Base-by-base conservation (phyloP, 2,329 filamentous ascomycete species). In the Neurospora sp. region DNA sequence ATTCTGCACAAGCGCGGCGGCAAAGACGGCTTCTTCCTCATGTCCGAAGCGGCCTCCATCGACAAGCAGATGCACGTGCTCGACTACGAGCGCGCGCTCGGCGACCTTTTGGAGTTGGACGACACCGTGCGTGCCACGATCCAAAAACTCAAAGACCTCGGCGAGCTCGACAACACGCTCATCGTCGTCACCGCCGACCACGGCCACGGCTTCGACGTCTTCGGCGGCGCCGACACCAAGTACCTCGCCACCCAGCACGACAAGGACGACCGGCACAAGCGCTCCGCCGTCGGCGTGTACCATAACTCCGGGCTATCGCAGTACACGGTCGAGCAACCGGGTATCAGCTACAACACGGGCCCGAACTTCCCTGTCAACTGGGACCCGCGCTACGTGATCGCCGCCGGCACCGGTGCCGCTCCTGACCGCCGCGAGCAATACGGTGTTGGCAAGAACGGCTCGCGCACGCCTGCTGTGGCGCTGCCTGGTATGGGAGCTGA, bases 41-140 rank as follows among this genome's bases (percentile, higher is more conserved):
- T 96, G 92, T 89, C 89, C 12, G 92, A 96, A 80, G 92, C 90
- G 36, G 92, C 92, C 17, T 92, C 89, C 1, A 91, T 96, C 74
- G 92, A 96, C 82, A 96, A 96, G 85, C 90, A 92, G 85, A 96
- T 96, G 92, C 92, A 96, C 81, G 79, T 83, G 2, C 86, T 96
- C 23, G 92, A 96, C 82, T 96, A 96, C 78, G 91, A 96, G 81
- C 91, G 92, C 69, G 91, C 92, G 0, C 88, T 96, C 0, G 92
- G 91, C 69, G 92, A 96, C 75, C 87, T 96, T 1, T 87, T 96
- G 52, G 92, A 96, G 81, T 86, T 96, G 40, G 92, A 96, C 77
- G 92, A 96, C 80, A 93, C 92, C 4, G 83, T 96, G 74, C 88
- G 88, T 68, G 91, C 91, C 19, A 93, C 92, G 3, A 84, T 95